Conservation (phyloP, 169 alveolate genomes). For the Plasmodium inui region DNA sequence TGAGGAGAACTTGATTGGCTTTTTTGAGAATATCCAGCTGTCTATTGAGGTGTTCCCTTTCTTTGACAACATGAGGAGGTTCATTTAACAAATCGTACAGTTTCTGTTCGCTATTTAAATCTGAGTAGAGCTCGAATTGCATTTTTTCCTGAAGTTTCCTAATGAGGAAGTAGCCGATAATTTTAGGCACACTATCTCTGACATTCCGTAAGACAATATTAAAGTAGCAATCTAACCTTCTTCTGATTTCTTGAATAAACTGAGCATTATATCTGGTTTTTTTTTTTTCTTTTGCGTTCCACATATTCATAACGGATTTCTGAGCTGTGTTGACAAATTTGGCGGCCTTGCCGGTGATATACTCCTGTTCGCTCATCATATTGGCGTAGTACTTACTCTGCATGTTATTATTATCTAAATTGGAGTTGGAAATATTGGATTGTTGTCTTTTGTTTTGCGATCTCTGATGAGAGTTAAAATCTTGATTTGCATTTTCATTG, state of each 20-base stretch:
- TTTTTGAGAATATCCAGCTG: slow-evolving; percentile 86
- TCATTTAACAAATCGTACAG: slow-evolving; percentile 81
- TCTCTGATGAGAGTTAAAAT: background rate
- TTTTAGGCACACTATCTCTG: slow-evolving; percentile 97
- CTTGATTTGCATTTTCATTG: slow-evolving; percentile 23
- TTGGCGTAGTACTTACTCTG: slow-evolving; percentile 35
- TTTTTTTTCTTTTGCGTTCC: slow-evolving; percentile 80
- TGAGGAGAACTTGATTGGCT: slow-evolving; percentile 84
- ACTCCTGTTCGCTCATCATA: slow-evolving; percentile 47
- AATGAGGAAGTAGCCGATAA: slow-evolving; percentile 94
- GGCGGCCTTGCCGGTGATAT: slow-evolving; percentile 81
- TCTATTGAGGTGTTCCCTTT: slow-evolving; percentile 82
- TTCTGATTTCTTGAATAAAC: slow-evolving; percentile 93
- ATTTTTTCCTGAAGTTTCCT: slow-evolving; percentile 82
- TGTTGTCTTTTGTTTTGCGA: slow-evolving; percentile 44
- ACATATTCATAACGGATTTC: slow-evolving; percentile 76
- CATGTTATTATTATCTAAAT: slow-evolving; percentile 4
- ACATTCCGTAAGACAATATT: slow-evolving; percentile 95
- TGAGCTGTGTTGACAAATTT: slow-evolving; percentile 79
- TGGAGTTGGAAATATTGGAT: slow-evolving; percentile 9
- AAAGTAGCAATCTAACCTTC: slow-evolving; percentile 96
- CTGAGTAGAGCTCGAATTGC: slow-evolving; percentile 83
- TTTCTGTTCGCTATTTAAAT: slow-evolving; percentile 79
- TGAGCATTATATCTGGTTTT: slow-evolving; percentile 88
- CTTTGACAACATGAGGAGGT: slow-evolving; percentile 89